Evolutionary conservation across 2,329 filamentous ascomycete genomes (phyloP), one percentile per base, ranked within the genome.

Genomic region (Coniochaeta sp.): DNA sequence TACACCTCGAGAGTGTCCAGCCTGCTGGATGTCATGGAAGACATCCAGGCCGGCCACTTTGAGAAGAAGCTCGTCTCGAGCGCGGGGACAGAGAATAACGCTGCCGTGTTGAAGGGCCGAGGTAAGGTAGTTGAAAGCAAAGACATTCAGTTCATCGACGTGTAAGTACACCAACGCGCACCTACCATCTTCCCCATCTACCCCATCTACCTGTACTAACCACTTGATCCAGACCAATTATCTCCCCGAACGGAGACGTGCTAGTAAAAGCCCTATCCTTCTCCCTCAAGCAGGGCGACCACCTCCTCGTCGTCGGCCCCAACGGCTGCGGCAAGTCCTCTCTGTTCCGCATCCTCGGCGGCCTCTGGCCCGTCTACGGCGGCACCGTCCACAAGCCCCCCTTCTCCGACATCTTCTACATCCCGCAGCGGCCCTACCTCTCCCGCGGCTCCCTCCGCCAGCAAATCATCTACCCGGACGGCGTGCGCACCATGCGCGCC

Each of bases 241-340:
- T 99, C 58, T 96, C 91, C 1, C 94, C 94, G 5, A 97, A 96
- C 63, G 94, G 94, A 48, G 94, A 97, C 62, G 87, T 99, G 12
- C 80, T 99, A 3, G 85, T 97, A 51, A 85, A 82, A 54, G 85
- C 86, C 18, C 78, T 99, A 4, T 94, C 89, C 31, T 99, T 99
- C 71, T 83, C 84, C 26, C 89, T 99, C 56, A 81, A 84, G 52
- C 86, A 87, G 1, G 90, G 91, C 51, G 90, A 96, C 54, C 94
- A 99, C 61, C 79, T 99, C 6, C 82, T 99, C 32, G 94, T 99
- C 38, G 89, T 97, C 38, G 94, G 94, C 1, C 94, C 94, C 20
- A 99, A 99, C 66, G 94, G 94, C 32, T 99, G 94, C 67, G 94
- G 94, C 38, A 99, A 99, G 69, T 96, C 90, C 0, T 95, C 88